Conservation (phyloP, 768 basidiomycete species). For the Tulasnella sp. region DNA sequence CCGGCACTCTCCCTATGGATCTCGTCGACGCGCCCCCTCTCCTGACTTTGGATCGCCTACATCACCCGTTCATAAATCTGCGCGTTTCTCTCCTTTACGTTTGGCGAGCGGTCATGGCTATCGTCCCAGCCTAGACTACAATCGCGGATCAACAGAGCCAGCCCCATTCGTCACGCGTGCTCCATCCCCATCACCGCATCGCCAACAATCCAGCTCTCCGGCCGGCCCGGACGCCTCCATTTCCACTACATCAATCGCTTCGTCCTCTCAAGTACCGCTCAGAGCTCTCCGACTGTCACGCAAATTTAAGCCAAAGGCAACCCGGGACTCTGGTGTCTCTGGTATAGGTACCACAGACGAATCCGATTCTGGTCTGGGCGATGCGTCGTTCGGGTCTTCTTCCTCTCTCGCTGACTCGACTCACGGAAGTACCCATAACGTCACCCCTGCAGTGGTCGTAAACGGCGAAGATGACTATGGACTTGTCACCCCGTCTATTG, state of each 20-base stretch:
- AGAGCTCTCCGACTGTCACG: slow-evolving; percentile 7
- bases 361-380: slow-evolving; percentile 1
- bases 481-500: slow-evolving; percentile 6
- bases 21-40: not conserved
- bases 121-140: not conserved
- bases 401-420: not conserved
- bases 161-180: not conserved
- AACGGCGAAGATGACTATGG: not conserved
- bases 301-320: slow-evolving; percentile 5
- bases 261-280: not conserved
- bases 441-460: not conserved
- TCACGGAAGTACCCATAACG: not conserved
- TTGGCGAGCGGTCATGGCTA: not conserved
- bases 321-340: not conserved
- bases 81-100: slow-evolving; percentile 1
- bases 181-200: not conserved
- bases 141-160: slow-evolving; percentile 3
- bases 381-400: slow-evolving; percentile 3
- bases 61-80: not conserved
- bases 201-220: slow-evolving; percentile 2
- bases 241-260: slow-evolving; percentile 11
- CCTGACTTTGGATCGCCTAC: not conserved
- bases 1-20: too few species aligned
- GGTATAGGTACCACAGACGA: not conserved
- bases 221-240: slow-evolving; percentile 11